Evolutionary conservation across 2,329 filamentous ascomycete species (phyloP), one percentile per base, ranked within the genome.

Genomic region (Tolypocladium endophyticum): DNA sequence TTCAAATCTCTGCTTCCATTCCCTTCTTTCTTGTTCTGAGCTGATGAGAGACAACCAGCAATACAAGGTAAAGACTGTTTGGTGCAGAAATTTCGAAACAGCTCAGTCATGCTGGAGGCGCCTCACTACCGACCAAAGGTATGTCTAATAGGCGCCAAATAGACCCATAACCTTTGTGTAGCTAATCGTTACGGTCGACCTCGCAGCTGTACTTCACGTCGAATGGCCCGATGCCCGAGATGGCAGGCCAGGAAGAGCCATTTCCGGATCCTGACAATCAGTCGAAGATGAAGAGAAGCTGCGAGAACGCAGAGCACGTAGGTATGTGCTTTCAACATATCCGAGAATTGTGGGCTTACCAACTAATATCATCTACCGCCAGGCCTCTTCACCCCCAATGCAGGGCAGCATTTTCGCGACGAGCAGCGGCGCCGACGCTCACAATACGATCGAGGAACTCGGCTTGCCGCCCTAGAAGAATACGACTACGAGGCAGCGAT

Each of bases 11-110:
- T 36, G 35, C 18, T 9, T n/a, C 18, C 9, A 39, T 20, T 20
- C 18, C 20, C 1, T n/a, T 39, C 38, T 8, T 47, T 14, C 14
- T 25, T 25, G 43, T 47, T 2, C n/a, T 9, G 1, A 16, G 50
- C 61, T 67, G 25, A 68, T 76, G 59, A 77, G 57, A 58, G 59
- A 12, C 16, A 25, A 56, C 50, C 60, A 92, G 89, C 92, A 16
- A 93, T 96, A 61, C 94, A 99, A 77, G 94, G 94, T 54, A 88
- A 88, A 63, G 92, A 96, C 69, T 93, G 90, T 64, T 80, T 97
- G 0, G 85, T 97, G 8, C 89, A 95, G 72, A 97, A 97, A 71
- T 99, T 99, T 70, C 87, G 94, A 41, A 99, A 99, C 76, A 96
- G 91, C 45, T 93, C 91, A 0, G 92, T 99, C 36, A 97, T 97